Conservation (phyloP, 2,329 filamentous ascomycete species). For the Pezicula neosporulosa region DNA sequence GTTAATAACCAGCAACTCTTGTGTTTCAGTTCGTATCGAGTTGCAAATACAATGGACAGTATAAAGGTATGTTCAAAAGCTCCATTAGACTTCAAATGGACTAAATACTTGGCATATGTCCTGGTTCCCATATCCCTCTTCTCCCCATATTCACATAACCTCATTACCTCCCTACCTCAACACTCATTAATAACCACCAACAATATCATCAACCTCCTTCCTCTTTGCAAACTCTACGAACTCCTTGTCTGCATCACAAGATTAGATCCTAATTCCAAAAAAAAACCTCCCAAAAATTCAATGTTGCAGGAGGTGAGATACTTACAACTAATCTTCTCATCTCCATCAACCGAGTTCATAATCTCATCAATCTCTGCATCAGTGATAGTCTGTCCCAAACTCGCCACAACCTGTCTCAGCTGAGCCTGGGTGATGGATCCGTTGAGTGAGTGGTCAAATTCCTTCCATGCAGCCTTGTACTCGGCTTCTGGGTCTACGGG, state of each 20-base stretch:
- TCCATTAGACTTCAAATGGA: no score
- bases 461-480: conserved; percentile 31
- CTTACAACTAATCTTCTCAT: conserved; percentile 34
- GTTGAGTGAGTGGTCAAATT: conserved; percentile 30
- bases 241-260: conserved; percentile 24
- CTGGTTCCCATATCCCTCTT: no score
- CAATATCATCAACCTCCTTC: conserved; percentile 18
- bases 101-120: no score
- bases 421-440: conserved; percentile 31
- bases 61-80: no score
- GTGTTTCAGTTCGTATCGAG: no score
- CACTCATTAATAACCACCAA: conserved; percentile 22
- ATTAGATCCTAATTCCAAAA: neutral
- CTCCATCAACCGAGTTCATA: conserved; percentile 31
- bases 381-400: conserved; percentile 29
- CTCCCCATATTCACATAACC: no score
- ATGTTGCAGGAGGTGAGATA: neutral
- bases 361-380: conserved; percentile 31
- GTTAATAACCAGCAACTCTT: no score
- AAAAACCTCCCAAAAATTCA: neutral
- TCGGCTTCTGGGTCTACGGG: conserved; percentile 21
- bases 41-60: no score
- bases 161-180: no score
- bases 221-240: conserved; percentile 33
- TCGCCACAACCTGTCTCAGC: conserved; percentile 30